These are phyloP conservation scores for Scytalidium lignicola DNA, from an alignment of 2,329 filamentous ascomycete genomes.

Conservation along the genomic window DNA sequence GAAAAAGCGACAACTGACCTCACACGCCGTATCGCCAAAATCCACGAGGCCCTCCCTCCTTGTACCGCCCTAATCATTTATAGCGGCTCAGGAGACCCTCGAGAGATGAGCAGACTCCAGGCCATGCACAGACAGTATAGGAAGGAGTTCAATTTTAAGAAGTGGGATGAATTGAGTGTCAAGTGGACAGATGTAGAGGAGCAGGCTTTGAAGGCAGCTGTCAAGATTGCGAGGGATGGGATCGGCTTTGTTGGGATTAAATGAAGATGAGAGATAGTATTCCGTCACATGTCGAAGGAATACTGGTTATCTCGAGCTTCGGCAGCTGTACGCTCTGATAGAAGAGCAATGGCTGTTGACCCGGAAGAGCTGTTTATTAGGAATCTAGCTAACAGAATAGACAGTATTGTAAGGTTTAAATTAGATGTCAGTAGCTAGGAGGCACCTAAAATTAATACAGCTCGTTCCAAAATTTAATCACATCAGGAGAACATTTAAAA, in stretches of 20 bases:
- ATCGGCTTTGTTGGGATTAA: slow-evolving; percentile 63
- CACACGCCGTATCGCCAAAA: slow-evolving; percentile 44
- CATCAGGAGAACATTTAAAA: too few relatives aligned
- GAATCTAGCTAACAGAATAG: too few relatives aligned
- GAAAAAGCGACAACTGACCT: slow-evolving; percentile 17
- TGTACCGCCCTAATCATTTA: slow-evolving; percentile 62
- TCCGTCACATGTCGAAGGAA: too few relatives aligned
- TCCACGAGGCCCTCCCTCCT: slow-evolving; percentile 54
- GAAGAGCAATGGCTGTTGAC: too few relatives aligned
- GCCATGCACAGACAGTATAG: slow-evolving; percentile 55
- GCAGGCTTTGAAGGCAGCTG: slow-evolving; percentile 54
- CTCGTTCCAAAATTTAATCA: too few relatives aligned
- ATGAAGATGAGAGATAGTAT: slow-evolving; percentile 28
- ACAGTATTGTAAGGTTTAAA: too few relatives aligned
- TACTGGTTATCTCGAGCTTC: too few relatives aligned
- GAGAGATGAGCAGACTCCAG: slow-evolving; percentile 59
- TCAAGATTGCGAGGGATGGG: slow-evolving; percentile 52
- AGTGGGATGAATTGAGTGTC: slow-evolving; percentile 63
- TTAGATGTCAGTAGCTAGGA: too few relatives aligned
- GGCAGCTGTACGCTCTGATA: too few relatives aligned
- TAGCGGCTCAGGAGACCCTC: slow-evolving; percentile 63
- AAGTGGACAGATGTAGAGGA: slow-evolving; percentile 65
- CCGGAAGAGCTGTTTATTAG: too few relatives aligned
- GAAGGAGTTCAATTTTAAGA: slow-evolving; percentile 59
- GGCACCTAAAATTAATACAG: too few relatives aligned